A percentile compares a stretch with the other conserved stretches of the same genome.
Evolutionary conservation across 768 basidiomycete genomes (phyloP).

Genomic region (Steccherinum ochraceum): DNA sequence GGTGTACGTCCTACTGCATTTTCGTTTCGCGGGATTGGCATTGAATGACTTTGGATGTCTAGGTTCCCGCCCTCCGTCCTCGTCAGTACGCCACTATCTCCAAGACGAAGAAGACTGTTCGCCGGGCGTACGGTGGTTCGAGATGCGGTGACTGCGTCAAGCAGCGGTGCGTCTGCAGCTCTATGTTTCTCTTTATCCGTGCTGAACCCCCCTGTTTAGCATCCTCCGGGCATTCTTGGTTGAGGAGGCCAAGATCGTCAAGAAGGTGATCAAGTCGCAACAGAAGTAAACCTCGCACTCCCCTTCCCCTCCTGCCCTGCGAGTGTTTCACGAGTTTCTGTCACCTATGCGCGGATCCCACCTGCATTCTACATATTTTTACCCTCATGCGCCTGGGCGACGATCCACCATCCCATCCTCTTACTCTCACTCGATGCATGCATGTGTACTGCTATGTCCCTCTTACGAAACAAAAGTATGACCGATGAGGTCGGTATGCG

Average conservation of each 20-base stretch:
- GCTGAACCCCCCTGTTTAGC: no score
- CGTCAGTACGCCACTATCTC: conserved; percentile 94
- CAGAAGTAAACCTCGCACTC: conserved; percentile 29
- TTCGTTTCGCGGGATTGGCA: conserved; percentile 1
- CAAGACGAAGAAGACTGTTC: conserved; percentile 96
- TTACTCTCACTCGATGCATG: conserved; percentile 18
- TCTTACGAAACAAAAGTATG: conserved; percentile 18
- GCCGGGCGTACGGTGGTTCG: conserved; percentile 95
- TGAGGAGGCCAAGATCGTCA: conserved; percentile 99
- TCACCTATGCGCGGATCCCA: conserved; percentile 1
- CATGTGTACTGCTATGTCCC: conserved; percentile 19
- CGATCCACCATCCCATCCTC: conserved; percentile 15
- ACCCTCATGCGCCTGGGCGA: conserved; percentile 10
- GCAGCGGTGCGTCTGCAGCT: conserved; percentile 70
- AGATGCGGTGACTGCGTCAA: conserved; percentile 95
- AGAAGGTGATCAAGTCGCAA: conserved; percentile 97
- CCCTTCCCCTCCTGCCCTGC: not conserved
- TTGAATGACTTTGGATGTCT: not conserved
- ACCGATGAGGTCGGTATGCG: conserved; percentile 23
- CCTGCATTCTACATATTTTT: not conserved
- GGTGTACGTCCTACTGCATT: conserved; percentile 58
- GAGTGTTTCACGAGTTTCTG: not conserved
- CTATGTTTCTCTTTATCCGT: no score
- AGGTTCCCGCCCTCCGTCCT: conserved; percentile 95
- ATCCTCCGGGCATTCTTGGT: conserved; percentile 98